A percentile compares a stretch with the other conserved stretches of the same genome.
phyloP scores from a whole-genome alignment of 257 asterid species.

The Gynochthodes officinalis region DNA sequence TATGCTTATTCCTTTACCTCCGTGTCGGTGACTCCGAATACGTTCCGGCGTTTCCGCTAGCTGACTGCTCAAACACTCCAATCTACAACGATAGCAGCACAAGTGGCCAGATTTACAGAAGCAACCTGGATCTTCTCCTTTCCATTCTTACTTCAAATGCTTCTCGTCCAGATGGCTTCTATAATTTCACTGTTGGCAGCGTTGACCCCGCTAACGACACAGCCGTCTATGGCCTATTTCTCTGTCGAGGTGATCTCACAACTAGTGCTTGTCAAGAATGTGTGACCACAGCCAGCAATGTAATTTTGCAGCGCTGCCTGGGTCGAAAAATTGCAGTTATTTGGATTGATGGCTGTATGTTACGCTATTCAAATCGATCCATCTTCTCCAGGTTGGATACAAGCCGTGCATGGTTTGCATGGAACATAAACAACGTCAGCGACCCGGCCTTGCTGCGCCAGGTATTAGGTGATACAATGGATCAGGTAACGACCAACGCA shows the following conservation, averaged over 20 bases:
- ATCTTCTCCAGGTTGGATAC: neutral
- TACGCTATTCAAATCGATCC: conserved; percentile 10
- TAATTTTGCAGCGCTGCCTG: neutral
- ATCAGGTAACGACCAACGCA: neutral
- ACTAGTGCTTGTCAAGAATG: neutral
- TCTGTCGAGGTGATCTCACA: neutral
- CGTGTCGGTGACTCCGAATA: too few species aligned
- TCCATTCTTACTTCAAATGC: neutral
- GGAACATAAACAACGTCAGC: neutral
- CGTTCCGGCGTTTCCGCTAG: too few species aligned
- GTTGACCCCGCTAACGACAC: too few species aligned
- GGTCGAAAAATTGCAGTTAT: neutral
- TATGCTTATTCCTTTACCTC: too few species aligned
- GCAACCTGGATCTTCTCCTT: neutral
- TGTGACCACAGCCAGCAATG: neutral
- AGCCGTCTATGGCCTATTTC: conserved; percentile 1
- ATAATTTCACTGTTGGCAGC: neutral
- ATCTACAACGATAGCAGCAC: too few species aligned
- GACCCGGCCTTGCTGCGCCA: neutral
- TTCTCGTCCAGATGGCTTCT: neutral
- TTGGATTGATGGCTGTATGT: conserved; percentile 13
- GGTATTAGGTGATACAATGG: neutral
- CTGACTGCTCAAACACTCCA: too few species aligned
- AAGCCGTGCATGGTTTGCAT: rapidly evolving
- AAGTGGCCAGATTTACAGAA: too few species aligned